These are phyloP conservation scores for Neofusicoccum cordaticola DNA, from an alignment of 2,329 filamentous ascomycete genomes.

Conservation along the genomic window DNA sequence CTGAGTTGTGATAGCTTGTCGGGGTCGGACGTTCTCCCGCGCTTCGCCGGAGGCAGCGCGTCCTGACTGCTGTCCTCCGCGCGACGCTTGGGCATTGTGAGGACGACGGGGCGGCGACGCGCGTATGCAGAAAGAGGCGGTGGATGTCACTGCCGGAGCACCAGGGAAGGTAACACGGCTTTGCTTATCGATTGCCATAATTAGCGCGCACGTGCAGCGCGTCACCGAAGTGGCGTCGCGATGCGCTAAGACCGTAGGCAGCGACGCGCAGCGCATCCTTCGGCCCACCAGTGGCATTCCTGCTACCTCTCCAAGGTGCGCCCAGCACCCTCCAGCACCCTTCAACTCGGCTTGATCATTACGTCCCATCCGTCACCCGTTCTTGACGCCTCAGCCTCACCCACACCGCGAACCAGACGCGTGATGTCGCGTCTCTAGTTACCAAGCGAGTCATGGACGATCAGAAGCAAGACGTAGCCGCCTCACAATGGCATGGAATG, in stretches of 20 bases:
- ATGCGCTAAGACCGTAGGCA: constrained; percentile 1
- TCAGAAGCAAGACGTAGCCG: background rate
- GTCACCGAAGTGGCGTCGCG: background rate
- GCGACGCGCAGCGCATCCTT: background rate
- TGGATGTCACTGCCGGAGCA: background rate
- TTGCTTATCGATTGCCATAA: constrained; percentile 11
- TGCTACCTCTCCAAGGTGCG: background rate
- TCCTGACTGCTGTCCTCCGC: constrained; percentile 30
- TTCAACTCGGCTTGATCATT: background rate
- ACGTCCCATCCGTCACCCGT: background rate
- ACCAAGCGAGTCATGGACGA: background rate
- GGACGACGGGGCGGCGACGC: background rate
- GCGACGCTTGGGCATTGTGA: constrained; percentile 7
- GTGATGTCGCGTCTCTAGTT: background rate
- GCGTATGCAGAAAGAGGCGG: background rate
- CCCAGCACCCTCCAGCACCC: background rate
- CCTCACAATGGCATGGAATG: background rate
- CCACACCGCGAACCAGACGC: background rate
- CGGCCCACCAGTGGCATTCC: background rate
- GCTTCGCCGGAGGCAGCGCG: constrained; percentile 43
- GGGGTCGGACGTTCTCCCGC: constrained; percentile 36
- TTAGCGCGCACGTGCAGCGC: constrained; percentile 4
- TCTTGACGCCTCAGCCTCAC: background rate
- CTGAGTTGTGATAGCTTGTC: constrained; percentile 73
- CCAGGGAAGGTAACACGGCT: background rate